Conservation (phyloP, 352 stramenopile genomes). For the Globisporangium orthogonon region DNA sequence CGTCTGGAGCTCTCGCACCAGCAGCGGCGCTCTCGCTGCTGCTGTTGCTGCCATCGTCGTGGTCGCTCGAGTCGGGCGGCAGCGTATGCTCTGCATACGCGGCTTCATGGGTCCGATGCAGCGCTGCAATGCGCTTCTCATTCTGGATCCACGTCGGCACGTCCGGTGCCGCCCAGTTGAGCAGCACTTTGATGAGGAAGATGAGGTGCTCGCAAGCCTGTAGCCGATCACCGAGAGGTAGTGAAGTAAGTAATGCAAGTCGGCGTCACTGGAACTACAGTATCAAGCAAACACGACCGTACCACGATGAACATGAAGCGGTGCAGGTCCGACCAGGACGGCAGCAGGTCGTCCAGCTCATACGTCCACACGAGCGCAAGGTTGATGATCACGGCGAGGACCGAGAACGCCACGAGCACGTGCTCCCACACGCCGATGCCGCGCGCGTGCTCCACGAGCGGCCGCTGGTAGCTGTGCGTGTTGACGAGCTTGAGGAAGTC, state of each 20-base stretch:
- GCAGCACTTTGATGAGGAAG: conserved; percentile 45
- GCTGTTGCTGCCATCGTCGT: too few relatives aligned
- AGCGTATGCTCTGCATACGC: neutral
- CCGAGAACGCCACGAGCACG: conserved; percentile 89
- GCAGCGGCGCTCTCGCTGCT: too few relatives aligned
- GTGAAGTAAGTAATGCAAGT: too few relatives aligned
- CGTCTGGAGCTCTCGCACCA: too few relatives aligned
- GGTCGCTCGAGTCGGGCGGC: neutral
- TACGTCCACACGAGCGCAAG: conserved; percentile 88
- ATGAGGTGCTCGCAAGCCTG: conserved; percentile 48
- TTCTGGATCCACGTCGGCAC: conserved; percentile 37
- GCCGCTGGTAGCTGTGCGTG: conserved; percentile 81
- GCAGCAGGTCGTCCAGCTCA: conserved; percentile 43
- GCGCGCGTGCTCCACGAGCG: conserved; percentile 83
- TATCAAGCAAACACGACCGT: conserved; percentile 3
- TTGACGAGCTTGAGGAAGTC: conserved; percentile 86
- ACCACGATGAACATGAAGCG: conserved; percentile 61
- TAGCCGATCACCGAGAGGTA: neutral
- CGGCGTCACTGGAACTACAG: too few relatives aligned
- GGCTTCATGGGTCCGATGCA: conserved; percentile 10
- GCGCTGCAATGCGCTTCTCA: conserved; percentile 26
- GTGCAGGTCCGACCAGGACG: conserved; percentile 46
- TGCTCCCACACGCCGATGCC: conserved; percentile 92
- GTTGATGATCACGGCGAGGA: conserved; percentile 91
- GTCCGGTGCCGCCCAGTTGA: conserved; percentile 48